A percentile compares a stretch with the other conserved stretches of the same genome.
These are phyloP conservation scores for Pontederia crassipes DNA, from an alignment of 176 grass and related monocot genomes.

Conservation along the genomic window DNA sequence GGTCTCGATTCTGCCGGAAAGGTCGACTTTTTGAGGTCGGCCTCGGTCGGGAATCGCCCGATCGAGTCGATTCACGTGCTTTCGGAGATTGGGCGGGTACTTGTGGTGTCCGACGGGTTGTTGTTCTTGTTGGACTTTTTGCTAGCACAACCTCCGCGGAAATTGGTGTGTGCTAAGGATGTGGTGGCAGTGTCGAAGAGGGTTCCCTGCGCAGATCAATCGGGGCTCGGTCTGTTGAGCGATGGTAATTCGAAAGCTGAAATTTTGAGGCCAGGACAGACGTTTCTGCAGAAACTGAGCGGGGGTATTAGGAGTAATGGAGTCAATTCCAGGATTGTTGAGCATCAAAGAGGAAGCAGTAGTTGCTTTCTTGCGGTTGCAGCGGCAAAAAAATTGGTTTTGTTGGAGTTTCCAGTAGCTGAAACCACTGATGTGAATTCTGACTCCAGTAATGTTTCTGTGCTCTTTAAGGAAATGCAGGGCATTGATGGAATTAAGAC, in stretches of 20 bases:
- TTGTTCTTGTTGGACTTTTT: conserved; percentile 55
- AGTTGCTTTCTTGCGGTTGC: conserved; percentile 39
- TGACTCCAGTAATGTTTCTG: conserved; percentile 42
- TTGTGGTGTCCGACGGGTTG: conserved; percentile 55
- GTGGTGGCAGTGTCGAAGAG: conserved; percentile 44
- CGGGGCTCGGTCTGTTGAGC: conserved; percentile 1
- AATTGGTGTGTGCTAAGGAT: conserved; percentile 54
- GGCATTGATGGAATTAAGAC: conserved; percentile 53
- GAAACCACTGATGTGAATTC: conserved; percentile 10
- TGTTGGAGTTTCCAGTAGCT: conserved; percentile 41
- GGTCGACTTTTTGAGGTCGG: conserved; percentile 46
- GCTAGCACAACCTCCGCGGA: conserved; percentile 53
- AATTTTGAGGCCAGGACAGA: conserved; percentile 25
- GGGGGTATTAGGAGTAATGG: conserved; percentile 16
- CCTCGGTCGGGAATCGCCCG: conserved; percentile 30
- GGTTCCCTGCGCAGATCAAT: conserved; percentile 14
- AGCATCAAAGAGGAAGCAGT: conserved; percentile 9
- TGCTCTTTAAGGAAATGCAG: conserved; percentile 52
- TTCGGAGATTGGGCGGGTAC: conserved; percentile 44
- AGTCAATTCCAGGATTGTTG: not conserved
- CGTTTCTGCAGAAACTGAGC: conserved; percentile 17
- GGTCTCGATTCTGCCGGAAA: conserved; percentile 12
- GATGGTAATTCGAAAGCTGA: conserved; percentile 15
- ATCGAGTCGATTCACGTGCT: conserved; percentile 60
- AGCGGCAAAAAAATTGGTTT: conserved; percentile 50